Evolutionary conservation across 2,329 filamentous ascomycete species (phyloP).

Genomic region (Sporothrix humicola): DNA sequence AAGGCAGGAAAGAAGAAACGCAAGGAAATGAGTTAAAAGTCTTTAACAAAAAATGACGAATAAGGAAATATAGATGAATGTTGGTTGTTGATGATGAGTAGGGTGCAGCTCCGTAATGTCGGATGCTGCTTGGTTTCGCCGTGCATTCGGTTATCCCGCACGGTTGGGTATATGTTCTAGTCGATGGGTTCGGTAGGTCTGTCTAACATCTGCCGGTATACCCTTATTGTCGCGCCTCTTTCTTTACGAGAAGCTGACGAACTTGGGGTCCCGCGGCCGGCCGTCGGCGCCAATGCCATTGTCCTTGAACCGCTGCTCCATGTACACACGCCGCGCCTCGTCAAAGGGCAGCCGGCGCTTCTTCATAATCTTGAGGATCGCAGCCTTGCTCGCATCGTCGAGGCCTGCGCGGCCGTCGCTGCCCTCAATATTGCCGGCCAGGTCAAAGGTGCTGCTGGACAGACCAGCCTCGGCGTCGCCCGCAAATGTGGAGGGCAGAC

Average conservation of each 20-base stretch:
- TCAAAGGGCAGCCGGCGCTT: conserved; percentile 81
- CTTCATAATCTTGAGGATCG: conserved; percentile 92
- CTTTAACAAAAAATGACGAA: neutral
- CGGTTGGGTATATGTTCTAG: no score
- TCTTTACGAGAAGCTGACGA: conserved; percentile 84
- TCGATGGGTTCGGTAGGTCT: no score
- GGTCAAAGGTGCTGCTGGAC: conserved; percentile 80
- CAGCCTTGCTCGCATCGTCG: conserved; percentile 78
- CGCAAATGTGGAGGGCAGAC: conserved; percentile 81
- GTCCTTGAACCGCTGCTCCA: conserved; percentile 82
- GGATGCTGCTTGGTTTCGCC: neutral
- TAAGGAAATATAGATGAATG: conserved; percentile 12
- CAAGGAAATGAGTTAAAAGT: neutral
- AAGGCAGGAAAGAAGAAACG: neutral
- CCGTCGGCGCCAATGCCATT: conserved; percentile 91
- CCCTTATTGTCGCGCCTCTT: neutral
- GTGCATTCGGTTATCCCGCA: neutral
- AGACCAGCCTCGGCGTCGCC: conserved; percentile 89
- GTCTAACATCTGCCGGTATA: no score
- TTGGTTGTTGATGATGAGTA: neutral
- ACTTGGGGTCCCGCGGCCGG: conserved; percentile 87
- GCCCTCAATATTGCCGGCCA: conserved; percentile 76
- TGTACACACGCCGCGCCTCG: conserved; percentile 84
- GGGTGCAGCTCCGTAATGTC: neutral
- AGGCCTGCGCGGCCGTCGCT: conserved; percentile 82